Base-by-base conservation (phyloP, 805 yeast species). In the Blastobotrys robertii region DNA sequence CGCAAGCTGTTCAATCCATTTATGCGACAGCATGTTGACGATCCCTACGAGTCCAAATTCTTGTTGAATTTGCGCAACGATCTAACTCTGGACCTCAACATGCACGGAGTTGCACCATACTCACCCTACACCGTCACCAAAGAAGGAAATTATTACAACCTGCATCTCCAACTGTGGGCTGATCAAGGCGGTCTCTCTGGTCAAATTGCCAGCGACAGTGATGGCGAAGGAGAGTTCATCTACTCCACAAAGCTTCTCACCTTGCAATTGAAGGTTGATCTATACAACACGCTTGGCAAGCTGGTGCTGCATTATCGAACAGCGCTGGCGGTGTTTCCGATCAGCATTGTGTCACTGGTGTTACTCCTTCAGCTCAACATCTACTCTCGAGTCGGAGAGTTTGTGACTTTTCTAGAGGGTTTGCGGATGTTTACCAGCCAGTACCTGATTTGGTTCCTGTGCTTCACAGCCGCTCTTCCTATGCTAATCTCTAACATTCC, bases 1-100 rank as follows among this genome's bases (percentile, higher is more conserved):
- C 25, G 25, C 4, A 19, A 19, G 25, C 6, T 31, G 6, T 82
- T 80, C 53, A 60, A 74, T 14, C 84, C 94, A 1, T 67, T 86
- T 31, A 59, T 83, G 2, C 70, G 86, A 44, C 95, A 87, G 59
- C 73, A 73, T 64, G 65, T 76, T 3, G 64, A 67, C 8, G 78
- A 76, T 30, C 83, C 84, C 1, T 71, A 65, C 51, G 96, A 88
- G 57, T 72, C 85, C 0, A 86, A 85, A 62, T 88, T 90, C 87
- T 83, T 79, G 53, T 61, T 81, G 7, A 70, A 79, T 43, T 46
- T 79, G 1, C 57, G 65, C 5, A 57, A 65, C 3, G 58, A 66
- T 14, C 60, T 67, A 44, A 39, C 22, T 32, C 41, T 22, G 38
- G 45, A 16, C 16, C 38, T 34, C 41, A 46, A 4, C 15, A 51